Evolutionary conservation across 331 rosid genomes (phyloP).

Genomic region (Acacia concinna): DNA sequence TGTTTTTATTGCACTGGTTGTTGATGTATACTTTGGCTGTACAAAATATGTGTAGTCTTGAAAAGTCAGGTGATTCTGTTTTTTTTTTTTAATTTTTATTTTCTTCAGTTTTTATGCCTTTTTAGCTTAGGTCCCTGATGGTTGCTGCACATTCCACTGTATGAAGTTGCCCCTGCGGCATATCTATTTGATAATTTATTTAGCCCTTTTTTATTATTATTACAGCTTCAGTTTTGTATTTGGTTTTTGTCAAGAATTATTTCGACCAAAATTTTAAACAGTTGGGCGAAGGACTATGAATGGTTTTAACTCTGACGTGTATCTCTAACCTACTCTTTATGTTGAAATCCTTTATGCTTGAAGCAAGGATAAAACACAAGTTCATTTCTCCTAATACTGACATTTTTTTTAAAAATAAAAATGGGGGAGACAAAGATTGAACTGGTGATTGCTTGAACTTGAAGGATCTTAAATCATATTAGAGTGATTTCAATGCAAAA

Average conservation of each 20-base stretch:
- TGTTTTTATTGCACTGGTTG: not conserved
- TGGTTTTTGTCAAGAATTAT: not conserved
- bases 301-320: not conserved
- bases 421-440: not conserved
- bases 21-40: not conserved
- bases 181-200: not conserved
- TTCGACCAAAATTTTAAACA: not conserved
- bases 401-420: not conserved
- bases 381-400: not conserved
- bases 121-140: not conserved
- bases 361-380: not conserved
- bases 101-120: slow-evolving; percentile 5
- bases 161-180: not conserved
- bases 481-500: not conserved
- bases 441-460: not conserved
- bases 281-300: not conserved
- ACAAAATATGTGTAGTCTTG: slow-evolving; percentile 10
- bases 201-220: not conserved
- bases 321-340: not conserved
- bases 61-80: not conserved
- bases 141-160: slow-evolving; percentile 24
- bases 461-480: not conserved
- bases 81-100: not conserved
- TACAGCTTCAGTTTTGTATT: not conserved
- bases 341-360: not conserved